Base-by-base conservation (phyloP, 2,329 filamentous ascomycete genomes). In the Magnaporthales sp. region DNA sequence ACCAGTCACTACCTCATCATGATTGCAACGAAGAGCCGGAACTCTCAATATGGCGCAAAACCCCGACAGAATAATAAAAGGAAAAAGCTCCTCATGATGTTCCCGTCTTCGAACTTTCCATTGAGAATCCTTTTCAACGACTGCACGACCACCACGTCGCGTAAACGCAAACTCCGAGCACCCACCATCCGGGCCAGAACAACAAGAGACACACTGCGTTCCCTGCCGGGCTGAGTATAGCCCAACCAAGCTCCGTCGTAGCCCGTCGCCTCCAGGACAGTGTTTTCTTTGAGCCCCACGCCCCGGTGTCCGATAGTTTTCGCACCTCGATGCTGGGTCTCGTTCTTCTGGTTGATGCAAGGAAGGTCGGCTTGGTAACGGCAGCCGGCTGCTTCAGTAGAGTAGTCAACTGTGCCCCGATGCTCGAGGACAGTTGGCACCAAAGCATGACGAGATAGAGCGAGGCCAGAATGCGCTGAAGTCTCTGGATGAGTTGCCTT, bases 151-250 rank as follows among this genome's bases (percentile, higher is more conserved):
- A 70, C 73, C 77, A 80, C 30, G 69, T 58, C 3, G 72, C 72
- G 69, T 78, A 75, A 1, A 73, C 68, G n/a, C 74, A 69, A 7
- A 77, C 73, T 1, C 72, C 80, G 31, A 86, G 67, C 30, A 86
- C 68, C 67, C 79, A 75, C 84, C 84, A 86, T 0, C 84, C 84
- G 0, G 84, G 84, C 84, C 84, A 87, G 70, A 87, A 83, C 69
- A 86, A 68, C 67, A 85, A 62, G 32, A 86, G 72, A 68, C 82
- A 77, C 66, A 86, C 62, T 31, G 75, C 71, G 68, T 85, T 85
- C 5, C 79, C 79, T 27, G 81, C 78, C 6, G 80, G 78, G 3
- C 84, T 83, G 26, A 87, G 77, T 51, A 86, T 75, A 64, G 82
- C 77, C 63, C 80, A 75, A 67, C 80, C 81, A 67, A 86, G 79